A percentile compares a stretch with the other conserved stretches of the same genome.
Evolutionary conservation across 108 stramenopile genomes (phyloP).

Genomic region (Fragilaria radians): DNA sequence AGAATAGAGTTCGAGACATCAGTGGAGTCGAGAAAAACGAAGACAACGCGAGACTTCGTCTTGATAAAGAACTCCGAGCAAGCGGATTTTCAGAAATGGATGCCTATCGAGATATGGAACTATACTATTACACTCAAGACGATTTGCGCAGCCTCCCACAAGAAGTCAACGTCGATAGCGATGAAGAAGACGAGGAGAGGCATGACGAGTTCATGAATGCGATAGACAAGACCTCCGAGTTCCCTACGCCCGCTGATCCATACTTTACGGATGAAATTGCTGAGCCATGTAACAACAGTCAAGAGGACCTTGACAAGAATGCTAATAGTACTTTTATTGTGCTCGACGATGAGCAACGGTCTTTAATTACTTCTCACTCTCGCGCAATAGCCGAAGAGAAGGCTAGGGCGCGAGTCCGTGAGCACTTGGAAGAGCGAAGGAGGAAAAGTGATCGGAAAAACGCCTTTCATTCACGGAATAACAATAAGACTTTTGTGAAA

Average conservation of each 20-base stretch:
- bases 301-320: constrained; percentile 20
- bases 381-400: constrained; percentile 52
- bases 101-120: constrained; percentile 58
- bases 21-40: constrained; percentile 6
- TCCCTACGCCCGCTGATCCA: neutral
- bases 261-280: neutral
- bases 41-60: constrained; percentile 43
- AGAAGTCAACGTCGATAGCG: constrained; percentile 19
- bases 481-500: constrained; percentile 77
- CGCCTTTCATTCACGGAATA: constrained; percentile 73
- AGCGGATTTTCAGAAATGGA: constrained; percentile 74
- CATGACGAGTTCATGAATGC: constrained; percentile 18
- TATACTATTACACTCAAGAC: constrained; percentile 59
- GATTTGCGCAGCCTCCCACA: neutral
- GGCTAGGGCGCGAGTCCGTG: constrained; percentile 62
- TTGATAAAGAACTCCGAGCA: constrained; percentile 76
- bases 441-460: constrained; percentile 45
- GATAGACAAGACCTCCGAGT: constrained; percentile 9
- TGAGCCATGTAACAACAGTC: constrained; percentile 23
- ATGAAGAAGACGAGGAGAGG: constrained; percentile 24
- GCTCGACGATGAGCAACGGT: constrained; percentile 6
- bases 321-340: constrained; percentile 1
- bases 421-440: constrained; percentile 66
- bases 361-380: constrained; percentile 23
- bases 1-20: constrained; percentile 10